These are phyloP conservation scores for Gaultheria prostrata DNA, from an alignment of 148 eudicot genomes.

Conservation along the genomic window DNA sequence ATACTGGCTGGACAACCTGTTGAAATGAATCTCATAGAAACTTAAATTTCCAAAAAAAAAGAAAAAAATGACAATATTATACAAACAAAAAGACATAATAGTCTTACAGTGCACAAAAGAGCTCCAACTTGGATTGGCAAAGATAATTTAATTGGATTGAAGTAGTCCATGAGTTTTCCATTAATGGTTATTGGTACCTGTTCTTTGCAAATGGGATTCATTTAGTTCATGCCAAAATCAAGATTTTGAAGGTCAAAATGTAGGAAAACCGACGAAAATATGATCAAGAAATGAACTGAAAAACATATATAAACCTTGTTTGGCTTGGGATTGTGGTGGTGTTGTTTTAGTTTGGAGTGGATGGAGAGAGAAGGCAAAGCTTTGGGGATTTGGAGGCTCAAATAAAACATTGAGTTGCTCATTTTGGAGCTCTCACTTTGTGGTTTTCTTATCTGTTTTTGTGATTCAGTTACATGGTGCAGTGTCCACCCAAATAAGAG, in stretches of 20 bases:
- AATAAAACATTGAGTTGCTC: slow-evolving; percentile 37
- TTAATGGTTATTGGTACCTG: slow-evolving; percentile 24
- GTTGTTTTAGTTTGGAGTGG: slow-evolving; percentile 28
- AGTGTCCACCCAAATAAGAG: background rate
- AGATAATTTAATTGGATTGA: slow-evolving; percentile 20
- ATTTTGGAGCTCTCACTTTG: slow-evolving; percentile 24
- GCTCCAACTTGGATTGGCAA: slow-evolving; percentile 50
- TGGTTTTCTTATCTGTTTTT: slow-evolving; percentile 27
- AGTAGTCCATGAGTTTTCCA: slow-evolving; percentile 18
- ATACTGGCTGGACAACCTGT: slow-evolving; percentile 69
- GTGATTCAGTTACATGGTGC: background rate
- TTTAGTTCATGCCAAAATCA: background rate
- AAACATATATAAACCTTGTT: slow-evolving; percentile 17
- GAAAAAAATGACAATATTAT: background rate
- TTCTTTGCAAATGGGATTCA: slow-evolving; percentile 3
- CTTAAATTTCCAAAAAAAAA: too few species aligned
- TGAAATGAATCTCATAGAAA: background rate
- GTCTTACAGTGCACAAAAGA: slow-evolving; percentile 54
- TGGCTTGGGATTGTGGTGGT: slow-evolving; percentile 24
- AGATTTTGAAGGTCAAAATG: background rate
- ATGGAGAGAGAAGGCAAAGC: slow-evolving; percentile 54
- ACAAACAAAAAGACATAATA: background rate
- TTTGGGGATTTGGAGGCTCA: slow-evolving; percentile 53
- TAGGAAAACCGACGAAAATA: background rate
- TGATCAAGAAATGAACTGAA: background rate